Base-by-base conservation (phyloP, 2,329 filamentous ascomycete species). In the Aspergillus sp. region DNA sequence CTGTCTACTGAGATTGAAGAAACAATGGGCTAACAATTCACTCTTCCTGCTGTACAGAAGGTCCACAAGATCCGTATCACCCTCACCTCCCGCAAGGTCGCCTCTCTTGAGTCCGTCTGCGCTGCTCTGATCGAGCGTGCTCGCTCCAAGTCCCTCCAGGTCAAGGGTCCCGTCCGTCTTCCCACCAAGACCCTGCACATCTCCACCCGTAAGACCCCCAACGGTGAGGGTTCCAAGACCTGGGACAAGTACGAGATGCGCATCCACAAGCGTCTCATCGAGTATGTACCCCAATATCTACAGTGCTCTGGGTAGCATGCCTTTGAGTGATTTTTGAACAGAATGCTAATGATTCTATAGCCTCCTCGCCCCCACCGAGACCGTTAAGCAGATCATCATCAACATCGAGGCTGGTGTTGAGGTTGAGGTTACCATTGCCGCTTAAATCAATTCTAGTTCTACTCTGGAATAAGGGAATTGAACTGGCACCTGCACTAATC, bases 171-270 rank as follows among this genome's bases (percentile, higher is more conserved):
- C 78, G 93, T 98, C 81, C 92, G 93, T 76, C 89, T 97, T 74
- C 92, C 95, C 73, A 97, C 93, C 84, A 96, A 97, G 89, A 91
- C 87, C 79, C 87, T 98, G 75, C 91, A 95, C 86, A 87, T 96
- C 85, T 91, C 90, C 79, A 96, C 95, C 85, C 90, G 95, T 77
- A 99, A 99, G 90, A 98, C 95, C 68, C 95, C 95, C 79, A 95
- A 90, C 83, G 95, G 95, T 90, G 95, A 99, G 88, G 95, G 95
- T 83, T 96, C 90, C 82, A 99, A 99, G 91, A 99, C 95, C 77
- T 99, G 95, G 95, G 95, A 98, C 80, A 88, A 86, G 80, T 99
- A 85, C 82, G 93, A 99, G 89, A 96, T 99, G 92, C 89, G 93
- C 83, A 96, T 97, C 79, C 92, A 97, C 88, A 97, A 97, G 89